These are phyloP conservation scores for Dendrobium catenatum DNA, from an alignment of 106 monocot genomes.

Conservation along the genomic window DNA sequence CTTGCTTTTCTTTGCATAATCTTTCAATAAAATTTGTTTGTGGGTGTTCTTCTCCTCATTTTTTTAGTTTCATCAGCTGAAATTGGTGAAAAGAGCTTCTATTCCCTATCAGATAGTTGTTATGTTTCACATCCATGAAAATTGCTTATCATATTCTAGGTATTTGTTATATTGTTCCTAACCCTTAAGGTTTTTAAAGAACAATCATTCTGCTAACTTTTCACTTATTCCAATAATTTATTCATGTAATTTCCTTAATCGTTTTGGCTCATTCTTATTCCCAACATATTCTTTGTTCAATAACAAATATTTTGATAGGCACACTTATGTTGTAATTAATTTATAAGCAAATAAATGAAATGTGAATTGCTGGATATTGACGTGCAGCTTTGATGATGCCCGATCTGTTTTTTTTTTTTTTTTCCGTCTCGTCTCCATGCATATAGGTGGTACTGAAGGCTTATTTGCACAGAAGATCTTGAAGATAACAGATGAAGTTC, in stretches of 20 bases:
- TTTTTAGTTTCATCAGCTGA: neutral
- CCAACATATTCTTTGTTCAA: neutral
- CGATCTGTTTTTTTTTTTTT: neutral
- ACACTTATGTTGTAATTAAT: neutral
- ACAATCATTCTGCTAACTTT: neutral
- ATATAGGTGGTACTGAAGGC: conserved; percentile 55
- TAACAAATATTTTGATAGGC: neutral
- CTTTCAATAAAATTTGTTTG: no score
- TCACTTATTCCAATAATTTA: neutral
- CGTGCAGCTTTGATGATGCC: neutral
- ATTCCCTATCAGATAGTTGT: neutral
- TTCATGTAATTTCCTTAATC: neutral
- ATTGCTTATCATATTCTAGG: neutral
- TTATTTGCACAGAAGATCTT: conserved; percentile 36
- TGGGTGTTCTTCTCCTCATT: no score
- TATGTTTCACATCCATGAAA: neutral
- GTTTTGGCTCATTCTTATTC: neutral
- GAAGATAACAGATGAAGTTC: conserved; percentile 39
- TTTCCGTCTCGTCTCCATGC: neutral
- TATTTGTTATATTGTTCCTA: neutral
- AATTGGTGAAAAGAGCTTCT: no score
- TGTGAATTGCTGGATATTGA: neutral
- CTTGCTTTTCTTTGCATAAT: no score
- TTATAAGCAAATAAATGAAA: neutral
- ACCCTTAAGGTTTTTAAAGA: neutral